phyloP scores from a whole-genome alignment of 2,329 filamentous ascomycete genomes.

The Colletotrichum costaricense region DNA sequence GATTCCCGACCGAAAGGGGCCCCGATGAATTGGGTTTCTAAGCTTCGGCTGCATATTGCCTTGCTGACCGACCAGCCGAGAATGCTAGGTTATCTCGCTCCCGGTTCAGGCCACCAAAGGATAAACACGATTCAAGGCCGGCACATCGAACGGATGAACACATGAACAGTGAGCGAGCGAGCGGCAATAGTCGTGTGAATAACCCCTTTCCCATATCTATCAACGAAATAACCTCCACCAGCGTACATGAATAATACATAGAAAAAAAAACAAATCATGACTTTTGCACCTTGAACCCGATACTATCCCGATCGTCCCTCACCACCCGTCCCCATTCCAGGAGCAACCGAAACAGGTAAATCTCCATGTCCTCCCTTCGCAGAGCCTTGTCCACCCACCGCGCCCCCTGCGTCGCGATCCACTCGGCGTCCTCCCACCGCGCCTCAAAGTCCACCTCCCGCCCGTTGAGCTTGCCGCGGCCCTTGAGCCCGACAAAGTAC shows the following conservation, averaged over 20 bases:
- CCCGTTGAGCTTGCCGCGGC: slow-evolving; percentile 55
- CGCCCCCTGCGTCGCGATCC: slow-evolving; percentile 74
- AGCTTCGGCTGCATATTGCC: neutral
- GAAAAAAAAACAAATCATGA: neutral
- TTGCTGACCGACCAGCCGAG: neutral
- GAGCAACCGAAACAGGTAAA: slow-evolving; percentile 82
- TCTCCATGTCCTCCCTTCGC: slow-evolving; percentile 79
- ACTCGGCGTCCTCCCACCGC: slow-evolving; percentile 65
- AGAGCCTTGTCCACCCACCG: slow-evolving; percentile 74
- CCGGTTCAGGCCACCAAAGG: neutral
- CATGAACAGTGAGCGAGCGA: neutral
- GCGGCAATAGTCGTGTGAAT: neutral
- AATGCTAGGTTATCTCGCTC: neutral
- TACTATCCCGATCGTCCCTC: slow-evolving; percentile 67
- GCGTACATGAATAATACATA: neutral
- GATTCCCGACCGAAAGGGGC: neutral
- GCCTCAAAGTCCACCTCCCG: slow-evolving; percentile 58
- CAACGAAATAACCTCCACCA: neutral
- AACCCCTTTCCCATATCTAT: neutral
- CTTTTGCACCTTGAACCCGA: slow-evolving; percentile 48
- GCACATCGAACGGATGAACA: neutral
- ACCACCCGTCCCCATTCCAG: slow-evolving; percentile 81
- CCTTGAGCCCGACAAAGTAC: slow-evolving; percentile 75
- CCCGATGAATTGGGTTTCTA: neutral
- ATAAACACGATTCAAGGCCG: neutral